phyloP scores from a whole-genome alignment of 768 basidiomycete species.

The Crassisporium funariophilum region DNA sequence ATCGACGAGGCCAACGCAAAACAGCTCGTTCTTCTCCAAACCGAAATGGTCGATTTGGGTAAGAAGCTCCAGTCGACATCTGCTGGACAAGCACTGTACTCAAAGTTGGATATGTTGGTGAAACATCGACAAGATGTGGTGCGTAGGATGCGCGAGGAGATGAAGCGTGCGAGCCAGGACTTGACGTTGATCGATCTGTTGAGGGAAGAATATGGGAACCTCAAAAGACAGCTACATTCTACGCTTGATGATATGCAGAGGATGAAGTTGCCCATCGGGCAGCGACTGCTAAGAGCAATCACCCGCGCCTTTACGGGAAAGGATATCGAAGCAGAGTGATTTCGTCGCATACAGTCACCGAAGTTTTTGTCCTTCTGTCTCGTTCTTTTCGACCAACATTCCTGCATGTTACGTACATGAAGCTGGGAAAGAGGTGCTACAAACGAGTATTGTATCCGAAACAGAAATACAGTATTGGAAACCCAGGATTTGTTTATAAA shows the following conservation, averaged over 20 bases:
- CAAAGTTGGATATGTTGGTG: neutral
- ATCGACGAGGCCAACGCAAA: slow-evolving; percentile 9
- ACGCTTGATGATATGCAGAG: neutral
- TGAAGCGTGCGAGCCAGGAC: neutral
- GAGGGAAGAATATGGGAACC: neutral
- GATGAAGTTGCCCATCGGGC: neutral
- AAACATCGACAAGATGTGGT: neutral
- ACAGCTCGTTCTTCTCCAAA: slow-evolving; percentile 22
- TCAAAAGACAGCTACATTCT: neutral
- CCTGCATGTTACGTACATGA: too few relatives aligned
- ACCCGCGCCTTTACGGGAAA: too few relatives aligned
- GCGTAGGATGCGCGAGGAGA: neutral
- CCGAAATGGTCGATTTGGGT: slow-evolving; percentile 24
- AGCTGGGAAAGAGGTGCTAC: too few relatives aligned
- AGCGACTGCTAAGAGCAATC: too few relatives aligned
- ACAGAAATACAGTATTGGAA: too few relatives aligned
- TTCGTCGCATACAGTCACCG: too few relatives aligned
- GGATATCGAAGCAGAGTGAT: too few relatives aligned
- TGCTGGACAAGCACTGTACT: slow-evolving; percentile 21
- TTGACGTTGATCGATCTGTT: neutral
- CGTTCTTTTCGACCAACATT: too few relatives aligned
- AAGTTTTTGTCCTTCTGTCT: too few relatives aligned
- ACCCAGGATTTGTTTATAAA: too few relatives aligned
- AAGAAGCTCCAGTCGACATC: slow-evolving; percentile 24
- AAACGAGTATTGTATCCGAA: too few relatives aligned